These are phyloP conservation scores for Pestalotiopsis sp. DNA, from an alignment of 2,329 filamentous ascomycete species.

Conservation along the genomic window DNA sequence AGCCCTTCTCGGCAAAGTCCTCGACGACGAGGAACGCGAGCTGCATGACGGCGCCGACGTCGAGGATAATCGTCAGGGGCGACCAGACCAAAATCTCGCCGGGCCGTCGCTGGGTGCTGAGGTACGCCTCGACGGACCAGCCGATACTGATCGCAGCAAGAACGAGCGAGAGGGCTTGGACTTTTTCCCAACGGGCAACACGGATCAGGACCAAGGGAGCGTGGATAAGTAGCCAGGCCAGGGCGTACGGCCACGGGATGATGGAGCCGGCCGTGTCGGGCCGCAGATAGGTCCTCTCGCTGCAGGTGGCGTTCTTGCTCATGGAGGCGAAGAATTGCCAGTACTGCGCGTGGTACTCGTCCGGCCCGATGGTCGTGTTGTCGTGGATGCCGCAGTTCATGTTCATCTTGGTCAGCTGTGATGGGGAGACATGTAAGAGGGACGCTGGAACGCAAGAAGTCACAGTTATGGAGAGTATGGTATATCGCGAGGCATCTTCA, in stretches of 20 bases:
- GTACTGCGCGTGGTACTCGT: background rate
- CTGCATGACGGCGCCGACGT: constrained; percentile 21
- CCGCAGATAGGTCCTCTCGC: constrained; percentile 12
- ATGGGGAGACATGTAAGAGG: background rate
- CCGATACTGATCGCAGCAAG: constrained; percentile 18
- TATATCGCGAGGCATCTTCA: too few relatives aligned
- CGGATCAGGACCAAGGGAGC: constrained; percentile 17
- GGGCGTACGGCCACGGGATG: constrained; percentile 20
- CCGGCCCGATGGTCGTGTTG: constrained; percentile 2
- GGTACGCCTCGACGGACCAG: constrained; percentile 18
- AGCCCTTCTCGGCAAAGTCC: constrained; percentile 1
- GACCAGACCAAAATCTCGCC: constrained; percentile 19
- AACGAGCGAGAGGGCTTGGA: constrained; percentile 18
- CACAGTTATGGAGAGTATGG: too few relatives aligned
- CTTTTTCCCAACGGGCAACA: constrained; percentile 19
- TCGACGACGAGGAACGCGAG: constrained; percentile 17
- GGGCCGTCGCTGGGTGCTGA: constrained; percentile 17
- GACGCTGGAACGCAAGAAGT: too few relatives aligned
- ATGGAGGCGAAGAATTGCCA: background rate
- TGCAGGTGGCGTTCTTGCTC: background rate
- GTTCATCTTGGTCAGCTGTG: background rate
- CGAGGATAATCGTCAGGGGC: constrained; percentile 18
- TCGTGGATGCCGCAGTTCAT: constrained; percentile 1
- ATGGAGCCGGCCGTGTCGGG: constrained; percentile 18
- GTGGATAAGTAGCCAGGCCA: constrained; percentile 20